These are phyloP conservation scores for Starmerella scarabaei DNA, from an alignment of 805 yeast genomes.

Conservation along the genomic window DNA sequence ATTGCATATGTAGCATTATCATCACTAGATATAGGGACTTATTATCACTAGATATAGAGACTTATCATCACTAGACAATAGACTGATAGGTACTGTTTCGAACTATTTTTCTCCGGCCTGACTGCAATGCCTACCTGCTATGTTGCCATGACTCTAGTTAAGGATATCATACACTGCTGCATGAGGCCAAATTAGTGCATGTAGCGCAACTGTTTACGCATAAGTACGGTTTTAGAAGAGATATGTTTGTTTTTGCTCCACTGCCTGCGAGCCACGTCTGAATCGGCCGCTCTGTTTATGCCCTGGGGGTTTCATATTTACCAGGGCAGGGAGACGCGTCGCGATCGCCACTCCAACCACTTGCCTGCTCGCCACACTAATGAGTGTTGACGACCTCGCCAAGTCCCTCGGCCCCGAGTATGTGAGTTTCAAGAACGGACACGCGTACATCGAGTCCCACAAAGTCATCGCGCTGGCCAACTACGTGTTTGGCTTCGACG, in stretches of 20 bases:
- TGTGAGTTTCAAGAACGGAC: conserved; percentile 30
- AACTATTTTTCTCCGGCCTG: too few relatives aligned
- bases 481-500: conserved; percentile 65
- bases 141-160: too few relatives aligned
- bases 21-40: too few relatives aligned
- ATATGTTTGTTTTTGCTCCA: too few relatives aligned
- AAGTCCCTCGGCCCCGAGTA: conserved; percentile 28
- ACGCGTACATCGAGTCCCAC: conserved; percentile 64
- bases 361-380: background rate
- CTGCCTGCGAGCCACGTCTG: too few relatives aligned
- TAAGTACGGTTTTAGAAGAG: background rate
- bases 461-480: conserved; percentile 58
- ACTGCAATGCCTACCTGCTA: too few relatives aligned
- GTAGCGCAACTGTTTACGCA: background rate
- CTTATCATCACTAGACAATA: too few relatives aligned
- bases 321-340: background rate
- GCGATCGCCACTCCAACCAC: background rate
- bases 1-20: too few relatives aligned
- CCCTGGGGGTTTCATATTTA: background rate
- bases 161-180: background rate
- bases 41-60: too few relatives aligned
- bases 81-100: too few relatives aligned
- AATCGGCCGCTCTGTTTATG: background rate
- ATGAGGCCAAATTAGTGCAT: background rate
- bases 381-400: conserved; percentile 14